Conservation (phyloP, 352 stramenopile species). For the Phytophthora sansomeana region DNA sequence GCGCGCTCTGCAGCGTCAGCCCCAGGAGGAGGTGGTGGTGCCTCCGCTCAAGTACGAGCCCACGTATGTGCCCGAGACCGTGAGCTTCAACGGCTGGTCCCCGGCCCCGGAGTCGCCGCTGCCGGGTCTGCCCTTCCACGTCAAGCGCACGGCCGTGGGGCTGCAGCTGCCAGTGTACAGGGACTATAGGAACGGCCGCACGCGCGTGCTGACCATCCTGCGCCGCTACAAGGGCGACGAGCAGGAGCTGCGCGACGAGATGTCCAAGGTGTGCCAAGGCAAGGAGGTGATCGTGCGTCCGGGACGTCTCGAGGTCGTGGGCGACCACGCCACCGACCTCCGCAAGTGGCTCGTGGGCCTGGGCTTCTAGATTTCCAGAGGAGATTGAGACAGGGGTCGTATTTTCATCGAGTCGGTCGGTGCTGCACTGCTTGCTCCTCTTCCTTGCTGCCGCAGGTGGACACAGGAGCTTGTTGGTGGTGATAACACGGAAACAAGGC, state of each 20-base stretch:
- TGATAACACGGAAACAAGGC: conserved; percentile 18
- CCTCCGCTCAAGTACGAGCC: conserved; percentile 85
- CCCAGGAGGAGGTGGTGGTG: conserved; percentile 57
- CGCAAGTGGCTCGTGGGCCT: conserved; percentile 89
- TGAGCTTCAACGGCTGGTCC: conserved; percentile 92
- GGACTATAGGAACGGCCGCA: conserved; percentile 87
- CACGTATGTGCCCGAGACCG: conserved; percentile 80
- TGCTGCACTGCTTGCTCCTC: background rate
- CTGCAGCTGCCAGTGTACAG: conserved; percentile 89
- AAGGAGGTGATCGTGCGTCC: conserved; percentile 76
- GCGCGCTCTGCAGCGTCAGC: conserved; percentile 71
- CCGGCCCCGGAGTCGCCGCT: conserved; percentile 73
- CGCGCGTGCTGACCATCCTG: conserved; percentile 87
- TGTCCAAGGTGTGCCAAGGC: conserved; percentile 88
- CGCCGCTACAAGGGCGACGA: conserved; percentile 85
- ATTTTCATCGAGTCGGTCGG: conserved; percentile 25
- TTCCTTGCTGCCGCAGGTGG: conserved; percentile 1
- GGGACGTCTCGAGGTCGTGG: conserved; percentile 80
- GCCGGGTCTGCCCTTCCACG: conserved; percentile 69
- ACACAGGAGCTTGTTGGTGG: background rate
- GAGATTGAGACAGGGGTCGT: conserved; percentile 13
- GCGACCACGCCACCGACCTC: conserved; percentile 72
- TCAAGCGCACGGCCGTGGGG: conserved; percentile 84
- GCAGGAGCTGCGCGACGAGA: conserved; percentile 74
- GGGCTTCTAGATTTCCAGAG: conserved; percentile 64